These are phyloP conservation scores for Sphagnum fallax DNA, from an alignment of 228 moss, liverwort and hornwort species.

Conservation along the genomic window DNA sequence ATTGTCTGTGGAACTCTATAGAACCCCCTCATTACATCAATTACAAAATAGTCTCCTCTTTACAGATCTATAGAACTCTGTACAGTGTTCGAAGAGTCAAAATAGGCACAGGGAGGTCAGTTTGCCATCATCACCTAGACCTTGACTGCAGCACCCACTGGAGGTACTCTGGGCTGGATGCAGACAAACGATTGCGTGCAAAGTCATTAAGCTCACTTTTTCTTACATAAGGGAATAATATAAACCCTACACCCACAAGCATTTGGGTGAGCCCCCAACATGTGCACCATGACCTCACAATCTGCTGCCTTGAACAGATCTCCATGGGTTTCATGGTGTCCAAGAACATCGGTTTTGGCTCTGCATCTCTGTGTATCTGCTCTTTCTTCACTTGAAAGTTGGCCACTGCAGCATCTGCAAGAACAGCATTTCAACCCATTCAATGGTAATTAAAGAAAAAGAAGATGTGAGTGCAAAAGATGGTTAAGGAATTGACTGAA, in stretches of 20 bases:
- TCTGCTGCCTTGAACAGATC: constrained; percentile 28
- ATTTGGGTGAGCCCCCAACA: constrained; percentile 31
- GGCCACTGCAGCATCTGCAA: constrained; percentile 34
- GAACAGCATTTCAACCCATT: no score
- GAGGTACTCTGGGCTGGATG: constrained; percentile 10
- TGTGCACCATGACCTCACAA: constrained; percentile 33
- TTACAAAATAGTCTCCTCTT: no score
- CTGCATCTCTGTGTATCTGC: neutral
- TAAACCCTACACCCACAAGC: constrained; percentile 29
- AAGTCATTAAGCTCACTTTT: constrained; percentile 7
- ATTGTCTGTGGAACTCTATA: no score
- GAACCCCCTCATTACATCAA: no score
- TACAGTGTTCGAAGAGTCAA: no score
- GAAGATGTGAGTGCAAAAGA: no score
- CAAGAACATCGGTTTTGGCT: constrained; percentile 19
- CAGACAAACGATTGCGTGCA: neutral
- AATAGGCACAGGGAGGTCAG: constrained; percentile 2
- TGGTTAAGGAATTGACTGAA: no score
- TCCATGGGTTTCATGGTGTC: constrained; percentile 20
- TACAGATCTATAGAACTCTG: no score
- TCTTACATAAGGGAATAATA: constrained; percentile 28
- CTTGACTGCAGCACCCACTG: constrained; percentile 36
- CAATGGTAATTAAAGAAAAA: no score
- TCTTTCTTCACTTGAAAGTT: constrained; percentile 23
- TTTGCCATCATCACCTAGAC: constrained; percentile 20